Evolutionary conservation across 768 basidiomycete species (phyloP).

Genomic region (Piloderma croceum): DNA sequence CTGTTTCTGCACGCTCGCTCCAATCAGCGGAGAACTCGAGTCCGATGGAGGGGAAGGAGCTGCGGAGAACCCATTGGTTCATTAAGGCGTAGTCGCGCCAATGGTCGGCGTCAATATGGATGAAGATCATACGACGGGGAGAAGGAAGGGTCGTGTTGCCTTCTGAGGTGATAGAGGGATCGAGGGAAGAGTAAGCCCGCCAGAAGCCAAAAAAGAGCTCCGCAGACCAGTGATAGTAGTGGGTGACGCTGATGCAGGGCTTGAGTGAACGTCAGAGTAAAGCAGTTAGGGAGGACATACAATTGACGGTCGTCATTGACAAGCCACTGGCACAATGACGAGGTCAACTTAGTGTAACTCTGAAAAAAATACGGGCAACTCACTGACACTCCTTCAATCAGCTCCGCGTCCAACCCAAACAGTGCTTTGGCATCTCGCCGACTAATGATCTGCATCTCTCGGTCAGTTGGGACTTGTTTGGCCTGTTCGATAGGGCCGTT

Average conservation of each 20-base stretch:
- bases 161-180: slow-evolving; percentile 55
- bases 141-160: slow-evolving; percentile 72
- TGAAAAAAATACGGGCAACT: slow-evolving; percentile 16
- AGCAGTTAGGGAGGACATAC: slow-evolving; percentile 43
- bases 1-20: slow-evolving; percentile 69
- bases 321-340: slow-evolving; percentile 47
- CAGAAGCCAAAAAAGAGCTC: slow-evolving; percentile 91
- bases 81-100: slow-evolving; percentile 91
- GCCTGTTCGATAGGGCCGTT: slow-evolving; percentile 51
- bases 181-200: slow-evolving; percentile 83
- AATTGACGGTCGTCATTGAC: slow-evolving; percentile 85
- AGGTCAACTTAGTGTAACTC: slow-evolving; percentile 2
- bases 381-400: slow-evolving; percentile 76
- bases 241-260: slow-evolving; percentile 59
- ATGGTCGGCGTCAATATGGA: slow-evolving; percentile 63
- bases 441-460: slow-evolving; percentile 73
- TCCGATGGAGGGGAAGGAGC: slow-evolving; percentile 72
- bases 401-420: slow-evolving; percentile 67
- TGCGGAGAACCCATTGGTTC: slow-evolving; percentile 83
- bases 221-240: slow-evolving; percentile 93
- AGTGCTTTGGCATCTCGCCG: slow-evolving; percentile 57
- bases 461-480: slow-evolving; percentile 65
- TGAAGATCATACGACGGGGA: slow-evolving; percentile 70
- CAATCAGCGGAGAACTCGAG: slow-evolving; percentile 84
- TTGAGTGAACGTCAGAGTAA: neutral